Percentiles rank a stretch among this genome's conserved stretches.
Evolutionary conservation across 169 alveolate genomes (phyloP).

Genomic region (Blepharisma undulans): DNA sequence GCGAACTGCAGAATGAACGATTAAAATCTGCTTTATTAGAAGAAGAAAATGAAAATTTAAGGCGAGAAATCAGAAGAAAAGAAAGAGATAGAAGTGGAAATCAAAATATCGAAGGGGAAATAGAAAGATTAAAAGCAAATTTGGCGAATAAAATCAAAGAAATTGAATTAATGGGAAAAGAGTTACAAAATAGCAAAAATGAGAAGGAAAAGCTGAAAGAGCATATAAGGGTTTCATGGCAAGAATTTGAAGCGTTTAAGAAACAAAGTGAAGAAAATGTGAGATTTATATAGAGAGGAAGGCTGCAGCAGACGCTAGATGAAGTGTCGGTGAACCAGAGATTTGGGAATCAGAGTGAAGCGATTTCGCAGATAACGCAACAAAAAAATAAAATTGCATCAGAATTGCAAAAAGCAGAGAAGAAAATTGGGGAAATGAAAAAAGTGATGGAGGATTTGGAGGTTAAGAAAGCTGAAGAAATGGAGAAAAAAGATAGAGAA

Average conservation of each 20-base stretch:
- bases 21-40: neutral
- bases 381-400: neutral
- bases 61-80: conserved; percentile 13
- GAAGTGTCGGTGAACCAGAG: neutral
- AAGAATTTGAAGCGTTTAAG: neutral
- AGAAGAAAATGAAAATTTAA: conserved; percentile 5
- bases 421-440: neutral
- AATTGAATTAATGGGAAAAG: neutral
- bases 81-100: conserved; percentile 2
- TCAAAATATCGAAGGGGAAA: neutral
- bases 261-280: conserved; percentile 12
- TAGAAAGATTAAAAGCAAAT: neutral
- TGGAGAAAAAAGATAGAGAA: neutral
- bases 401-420: neutral
- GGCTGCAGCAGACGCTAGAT: neutral
- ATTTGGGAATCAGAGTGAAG: neutral
- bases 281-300: neutral
- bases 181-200: neutral
- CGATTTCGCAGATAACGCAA: neutral
- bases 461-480: neutral
- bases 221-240: neutral
- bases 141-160: neutral
- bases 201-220: conserved; percentile 5
- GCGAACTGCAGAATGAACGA: conserved; percentile 12
- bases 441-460: neutral